Percentiles rank a stretch among this genome's conserved stretches.
phyloP scores from a whole-genome alignment of 768 basidiomycete species.

The Boletus reticuloceps region DNA sequence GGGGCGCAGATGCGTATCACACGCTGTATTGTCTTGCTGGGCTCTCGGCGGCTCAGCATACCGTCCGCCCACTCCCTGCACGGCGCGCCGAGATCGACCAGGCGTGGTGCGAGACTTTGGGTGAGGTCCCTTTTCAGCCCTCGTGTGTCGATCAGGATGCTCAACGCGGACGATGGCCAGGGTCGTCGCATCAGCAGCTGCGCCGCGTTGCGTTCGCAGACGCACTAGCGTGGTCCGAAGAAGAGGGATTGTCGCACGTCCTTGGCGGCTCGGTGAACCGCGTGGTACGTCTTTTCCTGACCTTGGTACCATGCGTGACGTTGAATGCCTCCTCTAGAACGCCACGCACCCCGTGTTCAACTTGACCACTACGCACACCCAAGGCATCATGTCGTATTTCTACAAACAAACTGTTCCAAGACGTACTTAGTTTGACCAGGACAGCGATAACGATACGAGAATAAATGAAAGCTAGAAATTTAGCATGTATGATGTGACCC shows the following conservation, averaged over 20 bases:
- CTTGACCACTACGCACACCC: conserved; percentile 63
- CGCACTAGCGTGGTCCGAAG: conserved; percentile 65
- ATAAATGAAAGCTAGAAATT: background rate
- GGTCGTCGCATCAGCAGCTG: conserved; percentile 21
- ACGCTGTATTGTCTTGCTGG: conserved; percentile 92
- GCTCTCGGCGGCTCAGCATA: conserved; percentile 85
- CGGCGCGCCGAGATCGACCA: conserved; percentile 33
- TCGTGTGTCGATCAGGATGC: background rate
- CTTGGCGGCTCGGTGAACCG: conserved; percentile 64
- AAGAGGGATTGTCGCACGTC: conserved; percentile 52
- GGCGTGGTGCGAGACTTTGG: conserved; percentile 37
- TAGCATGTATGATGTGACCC: background rate
- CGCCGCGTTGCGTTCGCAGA: conserved; percentile 50
- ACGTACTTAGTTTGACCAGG: conserved; percentile 10
- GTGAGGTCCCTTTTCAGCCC: background rate
- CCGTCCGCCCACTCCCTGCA: conserved; percentile 47
- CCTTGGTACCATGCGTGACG: no score
- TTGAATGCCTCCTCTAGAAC: conserved; percentile 47
- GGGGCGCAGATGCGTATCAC: conserved; percentile 92
- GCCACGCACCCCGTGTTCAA: conserved; percentile 82
- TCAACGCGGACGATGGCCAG: conserved; percentile 21
- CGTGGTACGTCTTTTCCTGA: conserved; percentile 42
- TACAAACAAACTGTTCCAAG: conserved; percentile 57
- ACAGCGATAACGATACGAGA: background rate
- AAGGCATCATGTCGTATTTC: conserved; percentile 69